Conservation (phyloP, 495 filamentous ascomycete species). For the Lophiotrema nucula region DNA sequence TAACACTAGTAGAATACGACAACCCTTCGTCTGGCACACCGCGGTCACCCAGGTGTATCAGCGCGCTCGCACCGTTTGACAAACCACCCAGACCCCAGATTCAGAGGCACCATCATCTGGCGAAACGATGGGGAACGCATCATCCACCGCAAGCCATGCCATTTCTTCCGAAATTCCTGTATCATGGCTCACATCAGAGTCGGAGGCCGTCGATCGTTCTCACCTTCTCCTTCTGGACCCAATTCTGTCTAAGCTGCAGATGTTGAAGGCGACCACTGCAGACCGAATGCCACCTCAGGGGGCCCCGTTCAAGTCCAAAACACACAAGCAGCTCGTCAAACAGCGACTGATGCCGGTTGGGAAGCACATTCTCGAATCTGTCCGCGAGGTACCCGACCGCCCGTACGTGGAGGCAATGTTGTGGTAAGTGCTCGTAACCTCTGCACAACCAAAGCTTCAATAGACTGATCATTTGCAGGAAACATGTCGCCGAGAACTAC, state of each 20-base stretch:
- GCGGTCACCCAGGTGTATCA: too few species aligned
- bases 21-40: too few species aligned
- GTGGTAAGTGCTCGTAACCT: not conserved
- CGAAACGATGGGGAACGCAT: too few species aligned
- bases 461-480: not conserved
- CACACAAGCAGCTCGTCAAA: not conserved
- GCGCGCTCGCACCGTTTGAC: too few species aligned
- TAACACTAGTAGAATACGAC: too few species aligned
- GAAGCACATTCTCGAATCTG: not conserved
- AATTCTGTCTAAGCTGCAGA: not conserved
- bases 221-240: not conserved
- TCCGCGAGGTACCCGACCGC: too few species aligned
- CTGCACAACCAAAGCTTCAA: not conserved
- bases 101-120: too few species aligned
- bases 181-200: too few species aligned
- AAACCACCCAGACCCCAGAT: too few species aligned
- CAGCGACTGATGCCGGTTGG: not conserved
- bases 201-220: too few species aligned
- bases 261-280: not conserved
- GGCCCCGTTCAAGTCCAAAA: not conserved
- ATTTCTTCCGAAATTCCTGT: too few species aligned
- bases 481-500: slow-evolving; percentile 2
- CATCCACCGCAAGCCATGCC: too few species aligned
- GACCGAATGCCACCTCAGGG: not conserved
- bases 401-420: not conserved